These are phyloP conservation scores for Fusarium begoniae DNA, from an alignment of 2,329 filamentous ascomycete species.

Conservation along the genomic window DNA sequence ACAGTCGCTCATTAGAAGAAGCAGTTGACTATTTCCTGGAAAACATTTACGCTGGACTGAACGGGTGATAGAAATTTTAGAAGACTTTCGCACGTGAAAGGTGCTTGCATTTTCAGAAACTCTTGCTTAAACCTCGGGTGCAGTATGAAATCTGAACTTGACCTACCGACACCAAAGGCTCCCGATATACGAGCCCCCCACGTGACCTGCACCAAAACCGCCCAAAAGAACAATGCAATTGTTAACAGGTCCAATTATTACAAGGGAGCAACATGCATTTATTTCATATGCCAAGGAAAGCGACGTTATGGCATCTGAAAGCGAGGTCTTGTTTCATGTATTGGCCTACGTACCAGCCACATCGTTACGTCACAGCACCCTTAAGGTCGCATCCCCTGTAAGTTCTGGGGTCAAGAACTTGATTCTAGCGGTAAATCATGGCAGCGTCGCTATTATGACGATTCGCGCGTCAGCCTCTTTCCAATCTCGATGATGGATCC, in stretches of 20 bases:
- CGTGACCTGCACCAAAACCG: neutral
- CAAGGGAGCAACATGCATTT: neutral
- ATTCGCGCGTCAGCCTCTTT: constrained; percentile 28
- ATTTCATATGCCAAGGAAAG: neutral
- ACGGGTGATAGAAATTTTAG: too few species aligned
- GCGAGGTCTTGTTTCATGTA: neutral
- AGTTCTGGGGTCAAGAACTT: constrained; percentile 1
- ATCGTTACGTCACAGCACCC: constrained; percentile 11
- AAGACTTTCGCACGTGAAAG: neutral
- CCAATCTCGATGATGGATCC: constrained; percentile 10
- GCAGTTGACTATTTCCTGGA: neutral
- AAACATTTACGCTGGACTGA: fast-evolving
- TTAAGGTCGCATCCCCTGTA: neutral
- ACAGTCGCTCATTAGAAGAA: neutral
- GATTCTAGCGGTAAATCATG: constrained; percentile 19
- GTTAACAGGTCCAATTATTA: neutral
- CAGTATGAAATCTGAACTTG: neutral
- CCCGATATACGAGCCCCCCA: neutral
- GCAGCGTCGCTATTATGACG: constrained; percentile 29
- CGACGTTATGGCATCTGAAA: neutral
- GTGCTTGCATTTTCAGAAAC: neutral
- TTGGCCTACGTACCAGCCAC: neutral
- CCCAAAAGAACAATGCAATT: neutral
- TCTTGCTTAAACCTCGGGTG: neutral
- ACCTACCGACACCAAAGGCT: neutral